Evolutionary conservation across 2,329 filamentous ascomycete genomes (phyloP), one percentile per base, ranked within the genome.

Genomic region (Pseudogymnoascus pannorum): DNA sequence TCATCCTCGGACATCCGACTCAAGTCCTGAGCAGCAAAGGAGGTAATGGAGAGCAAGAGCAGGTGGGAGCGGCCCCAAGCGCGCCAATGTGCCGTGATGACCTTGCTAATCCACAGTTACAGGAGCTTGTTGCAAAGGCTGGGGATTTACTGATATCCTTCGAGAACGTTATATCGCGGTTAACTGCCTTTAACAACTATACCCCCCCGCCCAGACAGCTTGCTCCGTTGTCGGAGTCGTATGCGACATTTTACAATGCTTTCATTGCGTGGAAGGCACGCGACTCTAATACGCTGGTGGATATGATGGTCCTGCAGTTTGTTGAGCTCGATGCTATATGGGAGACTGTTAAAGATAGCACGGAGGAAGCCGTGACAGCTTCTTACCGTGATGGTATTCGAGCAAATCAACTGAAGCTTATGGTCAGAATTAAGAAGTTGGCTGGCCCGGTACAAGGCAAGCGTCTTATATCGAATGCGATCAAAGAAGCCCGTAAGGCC

Each of bases 231-330:
- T 82, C 87, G 0, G 82, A 91, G 67, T 80, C 84, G 1, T 91
- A 92, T 69, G 83, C 87, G 31, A 83, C 86, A 0, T 94, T 91
- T 67, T 84, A 87, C 67, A 87, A 89, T 60, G 88, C 88, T 1
- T 92, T 94, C 69, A 88, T 90, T 63, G 86, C 88, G 3, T 94
- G 90, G 90, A 91, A 92, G 73, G 87, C 89, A 1, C 83, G 89
- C 59, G 90, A 93, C 71, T 90, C 88, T 0, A 86, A 86, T 60
- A 86, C 89, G 0, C 77, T 94, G 4, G 85, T 93, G 59, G 88
- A 92, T 68, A 87, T 91, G 61, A 92, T 94, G 89, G 80, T 93
- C n/a, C 82, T 90, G 69, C 89, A 91, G 66, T 92, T 93, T 72
- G 88, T 92, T 16, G 89, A 92, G 70, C 81, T 94, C 2, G 90